Base-by-base conservation (phyloP, 2,329 filamentous ascomycete genomes). In the Colletotrichum sp. region DNA sequence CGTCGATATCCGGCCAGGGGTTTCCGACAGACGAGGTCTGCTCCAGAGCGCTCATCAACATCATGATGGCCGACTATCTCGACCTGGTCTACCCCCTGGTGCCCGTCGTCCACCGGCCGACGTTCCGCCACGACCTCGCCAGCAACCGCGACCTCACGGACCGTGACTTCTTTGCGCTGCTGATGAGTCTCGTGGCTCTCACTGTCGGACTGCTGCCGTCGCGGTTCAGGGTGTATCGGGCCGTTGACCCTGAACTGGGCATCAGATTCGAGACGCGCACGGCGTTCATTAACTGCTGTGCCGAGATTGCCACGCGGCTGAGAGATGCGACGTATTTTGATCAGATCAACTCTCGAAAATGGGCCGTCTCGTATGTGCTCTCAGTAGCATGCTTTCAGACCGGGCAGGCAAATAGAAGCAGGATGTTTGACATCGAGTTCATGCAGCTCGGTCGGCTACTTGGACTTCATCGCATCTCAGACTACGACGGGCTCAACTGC, bases 351-450 rank as follows among this genome's bases (percentile, higher is more conserved):
- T 80, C 81, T 43, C 76, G 79, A n/a, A 83, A 84, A 58, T 83
- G 82, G 78, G 79, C 82, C 7, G 77, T 79, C 2, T 80, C 79
- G 2, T 84, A 83, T 63, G 70, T 82, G 1, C 74, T 83, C 5
- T 80, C 77, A 15, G 78, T 82, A 6, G 79, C 80, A 0, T 80
- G 80, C 21, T 79, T 83, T 61, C 82, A 84, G 47, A 80, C 81
- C 0, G 82, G 83, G 1, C 81, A 82, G 54, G 78, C 78, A 4
- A 84, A 83, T 67, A 79, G 78, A 36, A 79, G 81, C 11, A 78
- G 82, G 4, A 84, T 84, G 81, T 72, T 83, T 15, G 81, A 83
- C 38, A 80, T 81, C 6, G 83, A 84, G 67, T 78, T 78, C 2
- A 78, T 81, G 76, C 82, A 84, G 68, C 75, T 84, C 8, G 81